These are phyloP conservation scores for Ephemerocybe angulata DNA, from an alignment of 768 basidiomycete genomes.

Conservation along the genomic window DNA sequence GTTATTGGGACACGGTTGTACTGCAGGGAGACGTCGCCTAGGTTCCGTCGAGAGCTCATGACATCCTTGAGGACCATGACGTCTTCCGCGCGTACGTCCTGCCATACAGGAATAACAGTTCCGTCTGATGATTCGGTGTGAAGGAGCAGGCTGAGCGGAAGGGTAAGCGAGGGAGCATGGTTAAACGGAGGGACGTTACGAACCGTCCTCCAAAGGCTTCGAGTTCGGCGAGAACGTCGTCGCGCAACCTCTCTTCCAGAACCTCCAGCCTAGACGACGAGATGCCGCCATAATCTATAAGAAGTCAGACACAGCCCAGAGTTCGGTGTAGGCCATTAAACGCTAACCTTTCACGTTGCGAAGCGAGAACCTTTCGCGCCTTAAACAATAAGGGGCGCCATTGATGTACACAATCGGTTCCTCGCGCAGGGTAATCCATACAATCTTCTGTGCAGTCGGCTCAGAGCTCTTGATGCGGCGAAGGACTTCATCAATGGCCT, in stretches of 20 bases:
- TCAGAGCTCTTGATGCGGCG: constrained; percentile 56
- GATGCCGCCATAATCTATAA: constrained; percentile 88
- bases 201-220: constrained; percentile 80
- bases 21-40: constrained; percentile 57
- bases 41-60: constrained; percentile 59
- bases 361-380: constrained; percentile 80
- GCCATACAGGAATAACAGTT: constrained; percentile 91
- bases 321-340: not conserved
- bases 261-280: constrained; percentile 85
- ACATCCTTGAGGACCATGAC: constrained; percentile 85
- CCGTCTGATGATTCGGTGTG: constrained; percentile 89
- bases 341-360: constrained; percentile 86
- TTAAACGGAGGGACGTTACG: constrained; percentile 11
- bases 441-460: constrained; percentile 57
- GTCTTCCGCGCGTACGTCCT: constrained; percentile 68
- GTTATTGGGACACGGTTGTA: constrained; percentile 92
- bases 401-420: constrained; percentile 92
- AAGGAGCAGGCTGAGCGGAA: constrained; percentile 61
- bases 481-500: constrained; percentile 82
- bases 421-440: constrained; percentile 94
- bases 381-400: constrained; percentile 85
- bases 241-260: constrained; percentile 83
- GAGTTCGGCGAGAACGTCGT: constrained; percentile 84
- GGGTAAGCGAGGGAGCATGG: not conserved
- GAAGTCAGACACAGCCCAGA: not conserved